These are phyloP conservation scores for Kwoniella heveanensis DNA, from an alignment of 768 basidiomycete genomes.

Conservation along the genomic window DNA sequence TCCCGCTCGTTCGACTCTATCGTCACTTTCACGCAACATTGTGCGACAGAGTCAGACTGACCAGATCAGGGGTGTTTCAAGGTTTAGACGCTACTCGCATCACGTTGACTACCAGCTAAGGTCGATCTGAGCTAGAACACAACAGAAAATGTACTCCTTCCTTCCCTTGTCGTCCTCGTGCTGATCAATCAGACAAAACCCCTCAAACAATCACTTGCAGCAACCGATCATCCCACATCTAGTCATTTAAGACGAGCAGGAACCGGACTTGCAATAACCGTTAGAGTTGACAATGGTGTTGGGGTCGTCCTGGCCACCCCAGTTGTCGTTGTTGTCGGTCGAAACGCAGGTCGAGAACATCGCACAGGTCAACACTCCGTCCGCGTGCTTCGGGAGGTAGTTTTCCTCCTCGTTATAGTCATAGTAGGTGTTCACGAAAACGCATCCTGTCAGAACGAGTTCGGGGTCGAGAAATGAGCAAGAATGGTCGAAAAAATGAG, in stretches of 20 bases:
- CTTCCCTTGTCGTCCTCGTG: background rate
- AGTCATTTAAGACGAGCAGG: constrained; percentile 22
- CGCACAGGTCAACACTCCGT: constrained; percentile 36
- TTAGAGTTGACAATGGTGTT: constrained; percentile 40
- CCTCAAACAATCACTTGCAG: background rate
- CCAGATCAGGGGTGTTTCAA: too few relatives aligned
- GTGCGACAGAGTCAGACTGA: too few relatives aligned
- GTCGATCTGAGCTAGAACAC: background rate
- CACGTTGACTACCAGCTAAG: background rate
- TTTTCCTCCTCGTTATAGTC: constrained; percentile 30
- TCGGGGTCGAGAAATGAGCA: background rate
- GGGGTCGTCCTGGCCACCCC: constrained; percentile 40
- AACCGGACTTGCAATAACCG: constrained; percentile 41
- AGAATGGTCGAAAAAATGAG: background rate
- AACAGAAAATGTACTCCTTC: too few relatives aligned
- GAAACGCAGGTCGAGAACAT: constrained; percentile 39
- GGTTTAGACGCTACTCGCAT: background rate
- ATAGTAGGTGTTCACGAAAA: constrained; percentile 37
- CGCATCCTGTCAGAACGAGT: constrained; percentile 9
- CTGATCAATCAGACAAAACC: background rate
- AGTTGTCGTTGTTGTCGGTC: constrained; percentile 37
- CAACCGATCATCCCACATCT: background rate
- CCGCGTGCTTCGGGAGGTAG: constrained; percentile 40
- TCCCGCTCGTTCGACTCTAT: too few relatives aligned
- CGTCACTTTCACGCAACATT: too few relatives aligned